Conservation (phyloP, 306 rosid genomes). For the Vicia sativa region DNA sequence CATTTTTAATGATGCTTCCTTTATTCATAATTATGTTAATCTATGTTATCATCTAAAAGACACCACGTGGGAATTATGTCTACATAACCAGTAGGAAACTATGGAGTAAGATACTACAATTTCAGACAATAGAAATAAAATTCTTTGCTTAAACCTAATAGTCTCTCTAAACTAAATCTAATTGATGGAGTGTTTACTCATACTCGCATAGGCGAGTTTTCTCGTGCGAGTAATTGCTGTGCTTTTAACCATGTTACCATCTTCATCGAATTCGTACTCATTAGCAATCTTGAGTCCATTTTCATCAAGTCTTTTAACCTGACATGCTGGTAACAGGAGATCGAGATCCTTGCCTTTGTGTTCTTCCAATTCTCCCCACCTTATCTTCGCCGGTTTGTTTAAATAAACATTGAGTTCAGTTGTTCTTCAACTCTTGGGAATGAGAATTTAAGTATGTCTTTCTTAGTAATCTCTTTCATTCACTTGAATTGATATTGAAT, state of each 20-base stretch:
- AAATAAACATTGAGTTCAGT: too few species aligned
- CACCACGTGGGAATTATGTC: constrained; percentile 82
- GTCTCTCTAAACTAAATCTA: constrained; percentile 3
- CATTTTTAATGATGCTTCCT: too few species aligned
- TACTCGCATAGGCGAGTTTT: too few species aligned
- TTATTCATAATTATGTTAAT: not conserved
- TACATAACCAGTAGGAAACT: constrained; percentile 86
- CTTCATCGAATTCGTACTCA: too few species aligned
- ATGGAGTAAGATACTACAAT: constrained; percentile 80
- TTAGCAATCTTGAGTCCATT: constrained; percentile 85
- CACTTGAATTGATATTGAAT: too few species aligned
- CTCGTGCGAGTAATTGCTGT: too few species aligned
- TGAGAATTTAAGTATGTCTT: too few species aligned
- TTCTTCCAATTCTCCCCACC: constrained; percentile 63
- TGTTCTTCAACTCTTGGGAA: too few species aligned
- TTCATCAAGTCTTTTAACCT: constrained; percentile 78
- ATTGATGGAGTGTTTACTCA: too few species aligned
- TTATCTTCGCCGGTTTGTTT: constrained; percentile 32
- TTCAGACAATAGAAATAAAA: constrained; percentile 15
- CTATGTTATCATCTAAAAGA: constrained; percentile 78
- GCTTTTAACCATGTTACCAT: too few species aligned
- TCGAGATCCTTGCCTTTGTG: constrained; percentile 84
- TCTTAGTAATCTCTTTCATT: too few species aligned
- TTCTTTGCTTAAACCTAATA: constrained; percentile 8
- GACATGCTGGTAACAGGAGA: constrained; percentile 71